A percentile compares a stretch with the other conserved stretches of the same genome.
phyloP scores from a whole-genome alignment of 352 stramenopile genomes.

The Phytophthora fragariae region DNA sequence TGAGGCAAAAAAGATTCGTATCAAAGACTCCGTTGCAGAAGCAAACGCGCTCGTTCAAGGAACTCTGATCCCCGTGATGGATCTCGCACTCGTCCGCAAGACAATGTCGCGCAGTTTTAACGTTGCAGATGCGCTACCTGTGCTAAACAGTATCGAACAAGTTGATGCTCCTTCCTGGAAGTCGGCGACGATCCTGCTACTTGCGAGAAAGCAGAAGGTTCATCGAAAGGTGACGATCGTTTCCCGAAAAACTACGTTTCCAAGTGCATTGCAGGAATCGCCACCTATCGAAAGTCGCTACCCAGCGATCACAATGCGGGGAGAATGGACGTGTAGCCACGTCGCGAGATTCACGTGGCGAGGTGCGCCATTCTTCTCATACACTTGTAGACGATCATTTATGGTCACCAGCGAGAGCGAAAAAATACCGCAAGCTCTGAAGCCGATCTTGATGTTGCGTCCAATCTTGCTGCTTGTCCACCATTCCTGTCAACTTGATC shows the following conservation, averaged over 20 bases:
- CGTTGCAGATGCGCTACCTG: background rate
- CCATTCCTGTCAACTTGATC: background rate
- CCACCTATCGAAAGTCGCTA: conserved; percentile 5
- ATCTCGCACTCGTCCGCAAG: conserved; percentile 5
- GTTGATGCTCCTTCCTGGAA: conserved; percentile 5
- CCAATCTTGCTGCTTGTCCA: background rate
- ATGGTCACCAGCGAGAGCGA: background rate
- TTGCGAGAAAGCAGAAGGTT: background rate
- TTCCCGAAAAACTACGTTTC: background rate
- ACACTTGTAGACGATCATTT: background rate
- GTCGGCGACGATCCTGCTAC: background rate
- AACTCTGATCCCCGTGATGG: conserved; percentile 4
- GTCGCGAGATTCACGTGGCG: background rate
- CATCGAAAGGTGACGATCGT: background rate
- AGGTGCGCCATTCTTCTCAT: background rate
- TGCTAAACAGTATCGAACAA: background rate
- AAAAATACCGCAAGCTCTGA: background rate
- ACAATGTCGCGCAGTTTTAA: conserved; percentile 7
- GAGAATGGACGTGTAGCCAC: background rate
- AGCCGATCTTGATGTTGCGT: background rate
- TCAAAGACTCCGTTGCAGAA: background rate
- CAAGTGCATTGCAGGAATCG: conserved; percentile 12
- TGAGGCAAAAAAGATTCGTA: background rate
- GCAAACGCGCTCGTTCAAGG: conserved; percentile 7
- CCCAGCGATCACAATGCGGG: conserved; percentile 1